Evolutionary conservation across 176 grass and related monocot species (phyloP), one percentile per base, ranked within the genome.

Genomic region (Hordeum marinum): DNA sequence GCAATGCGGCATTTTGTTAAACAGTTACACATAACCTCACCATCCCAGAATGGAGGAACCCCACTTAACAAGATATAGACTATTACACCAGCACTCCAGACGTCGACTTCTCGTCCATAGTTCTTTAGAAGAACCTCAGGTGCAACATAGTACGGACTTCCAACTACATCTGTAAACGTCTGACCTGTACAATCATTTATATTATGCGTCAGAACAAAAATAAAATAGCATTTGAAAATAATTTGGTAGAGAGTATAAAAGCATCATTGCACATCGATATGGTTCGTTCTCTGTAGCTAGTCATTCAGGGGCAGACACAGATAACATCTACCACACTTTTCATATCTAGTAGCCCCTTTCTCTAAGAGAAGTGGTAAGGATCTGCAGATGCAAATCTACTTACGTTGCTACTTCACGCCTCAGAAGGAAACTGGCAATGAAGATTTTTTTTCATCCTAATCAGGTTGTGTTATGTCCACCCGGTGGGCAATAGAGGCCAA

Each of bases 81-180:
- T 76, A 94, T 94, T 55, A 94, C 89, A 62, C 92, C 92, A 79
- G 92, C 92, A 87, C 92, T 94, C 92, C 92, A 94, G 27, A 94
- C 92, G 17, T 94, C 92, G 77, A 88, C 86, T 67, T 91, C 92
- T 45, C 86, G 87, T 35, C 87, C 92, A 82, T 94, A 94, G 40
- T 78, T 58, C 70, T 94, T 94, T 24, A 89, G 24, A 21, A 94
- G 84, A 87, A 94, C 92, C 85, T 94, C 92, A 25, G 92, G 92
- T 87, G 92, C 92, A 11, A 94, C 89, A 63, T 94, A 94, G 73
- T 94, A 94, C 60, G 92, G 92, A 73, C 92, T 94, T 82, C 92
- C 92, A 74, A 94, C 92, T n/a, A 94, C 92, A 85, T 94, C 92
- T 6, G 76, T 87, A 85, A 89, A 94, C 68, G n/a, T 87, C 61